These are phyloP conservation scores for Mucor mucedo DNA, from an alignment of 371 early-diverging fungal genomes.

Conservation along the genomic window DNA sequence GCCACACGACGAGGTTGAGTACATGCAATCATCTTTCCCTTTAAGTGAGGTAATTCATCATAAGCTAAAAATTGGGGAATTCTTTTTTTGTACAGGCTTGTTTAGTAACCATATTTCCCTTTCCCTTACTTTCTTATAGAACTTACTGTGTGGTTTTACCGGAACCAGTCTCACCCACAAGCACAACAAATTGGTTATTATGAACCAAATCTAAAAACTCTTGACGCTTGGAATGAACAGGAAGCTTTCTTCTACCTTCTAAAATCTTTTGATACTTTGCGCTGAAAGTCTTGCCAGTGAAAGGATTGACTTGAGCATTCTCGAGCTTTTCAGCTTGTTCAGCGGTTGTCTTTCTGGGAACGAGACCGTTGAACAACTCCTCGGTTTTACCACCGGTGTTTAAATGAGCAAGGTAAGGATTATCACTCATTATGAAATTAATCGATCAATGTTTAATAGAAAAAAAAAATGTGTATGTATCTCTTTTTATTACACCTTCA, in stretches of 20 bases:
- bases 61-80: constrained; percentile 95
- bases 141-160: constrained; percentile 84
- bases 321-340: constrained; percentile 77
- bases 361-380: constrained; percentile 50
- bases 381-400: constrained; percentile 42
- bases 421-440: constrained; percentile 44
- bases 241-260: constrained; percentile 60
- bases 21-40: constrained; percentile 85
- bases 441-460: neutral
- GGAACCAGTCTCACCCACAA: constrained; percentile 86
- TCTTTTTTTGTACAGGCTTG: constrained; percentile 35
- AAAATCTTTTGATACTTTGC: constrained; percentile 77
- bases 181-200: constrained; percentile 63
- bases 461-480: neutral
- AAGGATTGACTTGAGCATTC: constrained; percentile 77
- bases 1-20: constrained; percentile 96
- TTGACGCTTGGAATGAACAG: constrained; percentile 65
- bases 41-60: constrained; percentile 89
- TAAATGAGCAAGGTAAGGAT: constrained; percentile 70
- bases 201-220: constrained; percentile 65
- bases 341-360: constrained; percentile 73
- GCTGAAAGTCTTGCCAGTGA: constrained; percentile 79
- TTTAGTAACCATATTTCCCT: neutral
- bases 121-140: constrained; percentile 26
- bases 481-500: neutral